Base-by-base conservation (phyloP, 208 protist genomes). In the Leishmania lainsoni region DNA sequence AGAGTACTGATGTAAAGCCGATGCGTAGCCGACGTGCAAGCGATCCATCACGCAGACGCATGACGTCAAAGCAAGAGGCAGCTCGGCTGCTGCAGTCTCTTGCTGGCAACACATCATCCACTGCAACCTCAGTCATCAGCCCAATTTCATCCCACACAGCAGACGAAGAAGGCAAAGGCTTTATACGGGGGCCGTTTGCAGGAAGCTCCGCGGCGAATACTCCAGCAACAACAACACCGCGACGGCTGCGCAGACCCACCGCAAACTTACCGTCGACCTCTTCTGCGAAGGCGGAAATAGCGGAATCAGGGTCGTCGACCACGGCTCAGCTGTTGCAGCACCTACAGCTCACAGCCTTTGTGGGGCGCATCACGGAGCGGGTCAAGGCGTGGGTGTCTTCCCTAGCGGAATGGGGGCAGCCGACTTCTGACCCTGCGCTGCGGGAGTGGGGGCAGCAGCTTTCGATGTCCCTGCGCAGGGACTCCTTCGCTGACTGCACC, bases 401-500 rank as follows among this genome's bases (percentile, higher is more conserved):
- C 26, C 39, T 87, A 22, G 63, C 70, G 16, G 77, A 77, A 69
- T 92, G 89, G 89, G 66, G 81, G 10, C 77, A 79, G n/a, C 76
- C 82, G 17, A 75, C 86, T 2, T 83, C 79, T 4, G 79, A 88
- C 58, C 78, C 83, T n/a, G 83, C 86, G 45, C 75, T 90, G 59
- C 81, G 80, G 16, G 75, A 83, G 48, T 83, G 86, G 75, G 86
- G 90, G 79, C 78, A 75, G 48, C 78, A 84, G 76, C 84, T 93
- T 32, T 51, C 76, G 8, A 75, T 85, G 22, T 88, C 84, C 35
- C 72, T 90, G 45, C 61, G 86, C 63, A 75, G 85, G 75, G 78
- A 73, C 73, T 87, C 87, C 29, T 88, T 90, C 65, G 76, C 89
- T 32, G 88, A 85, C 45, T 91, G 89, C 86, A 80, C 81, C 39